A percentile compares a stretch with the other conserved stretches of the same genome.
Evolutionary conservation across 2,329 filamentous ascomycete species (phyloP).

Genomic region (Fusarium caatingaense): DNA sequence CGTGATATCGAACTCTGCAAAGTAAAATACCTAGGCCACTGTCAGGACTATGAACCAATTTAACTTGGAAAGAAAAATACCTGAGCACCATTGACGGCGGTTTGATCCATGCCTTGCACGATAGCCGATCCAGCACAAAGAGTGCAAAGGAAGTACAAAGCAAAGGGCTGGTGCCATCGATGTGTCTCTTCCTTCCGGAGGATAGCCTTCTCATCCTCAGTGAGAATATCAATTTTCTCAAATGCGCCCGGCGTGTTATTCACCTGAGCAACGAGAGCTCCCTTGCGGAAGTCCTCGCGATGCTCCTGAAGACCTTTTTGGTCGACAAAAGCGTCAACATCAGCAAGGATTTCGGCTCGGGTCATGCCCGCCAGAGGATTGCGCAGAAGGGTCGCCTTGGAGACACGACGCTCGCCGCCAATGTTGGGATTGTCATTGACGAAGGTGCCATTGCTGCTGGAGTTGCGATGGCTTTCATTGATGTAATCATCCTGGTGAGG

Average conservation of each 20-base stretch:
- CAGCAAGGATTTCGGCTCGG: constrained; percentile 47
- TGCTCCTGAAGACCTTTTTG: constrained; percentile 50
- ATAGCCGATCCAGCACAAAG: constrained; percentile 60
- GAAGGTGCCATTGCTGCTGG: constrained; percentile 39
- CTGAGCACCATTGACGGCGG: constrained; percentile 73
- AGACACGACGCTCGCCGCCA: constrained; percentile 19
- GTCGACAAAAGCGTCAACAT: constrained; percentile 53
- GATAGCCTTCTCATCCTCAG: constrained; percentile 46
- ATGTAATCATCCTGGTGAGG: constrained; percentile 24
- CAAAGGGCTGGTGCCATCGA: constrained; percentile 50
- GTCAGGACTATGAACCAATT: too few relatives aligned
- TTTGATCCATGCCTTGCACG: constrained; percentile 75
- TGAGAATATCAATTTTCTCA: constrained; percentile 45
- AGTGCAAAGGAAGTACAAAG: constrained; percentile 52
- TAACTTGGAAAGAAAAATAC: too few relatives aligned
- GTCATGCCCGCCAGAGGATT: constrained; percentile 50
- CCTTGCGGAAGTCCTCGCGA: constrained; percentile 61
- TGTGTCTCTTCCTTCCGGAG: constrained; percentile 47
- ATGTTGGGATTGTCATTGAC: constrained; percentile 30
- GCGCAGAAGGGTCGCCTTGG: constrained; percentile 45
- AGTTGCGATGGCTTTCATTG: constrained; percentile 19
- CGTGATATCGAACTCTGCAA: constrained; percentile 48
- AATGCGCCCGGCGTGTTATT: constrained; percentile 51
- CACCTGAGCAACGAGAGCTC: constrained; percentile 63
- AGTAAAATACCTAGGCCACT: constrained; percentile 50